Percentiles rank a stretch among this genome's conserved stretches.
phyloP scores from a whole-genome alignment of 768 basidiomycete species.

The Tylopilus vinaceipallidus region DNA sequence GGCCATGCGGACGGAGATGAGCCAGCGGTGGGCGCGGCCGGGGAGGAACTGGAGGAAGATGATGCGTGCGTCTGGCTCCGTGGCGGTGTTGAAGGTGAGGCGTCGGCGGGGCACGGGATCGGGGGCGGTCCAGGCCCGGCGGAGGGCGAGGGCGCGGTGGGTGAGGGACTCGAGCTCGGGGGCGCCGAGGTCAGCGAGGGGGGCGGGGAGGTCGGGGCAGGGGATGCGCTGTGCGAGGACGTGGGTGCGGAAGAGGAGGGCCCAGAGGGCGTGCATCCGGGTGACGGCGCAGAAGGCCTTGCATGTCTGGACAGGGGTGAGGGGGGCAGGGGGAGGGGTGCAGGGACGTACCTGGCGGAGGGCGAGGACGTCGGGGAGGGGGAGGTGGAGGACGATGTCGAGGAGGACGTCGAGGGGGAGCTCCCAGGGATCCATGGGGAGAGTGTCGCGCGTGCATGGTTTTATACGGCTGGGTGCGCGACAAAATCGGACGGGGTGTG shows the following conservation, averaged over 20 bases:
- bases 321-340: not conserved
- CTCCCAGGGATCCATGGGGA: conserved; percentile 7
- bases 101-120: conserved; percentile 34
- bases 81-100: conserved; percentile 24
- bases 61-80: conserved; percentile 33
- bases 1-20: conserved; percentile 44
- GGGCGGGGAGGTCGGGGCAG: conserved; percentile 39
- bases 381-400: conserved; percentile 41
- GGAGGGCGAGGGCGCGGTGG: conserved; percentile 40
- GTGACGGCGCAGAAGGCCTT: conserved; percentile 42
- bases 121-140: conserved; percentile 48
- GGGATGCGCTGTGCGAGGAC: conserved; percentile 46
- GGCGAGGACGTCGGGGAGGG: conserved; percentile 40
- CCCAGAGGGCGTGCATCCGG: conserved; percentile 51
- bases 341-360: conserved; percentile 45
- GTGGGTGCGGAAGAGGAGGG: conserved; percentile 39
- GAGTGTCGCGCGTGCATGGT: too few relatives aligned
- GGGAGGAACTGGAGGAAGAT: conserved; percentile 49
- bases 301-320: conserved; percentile 40
- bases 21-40: conserved; percentile 38
- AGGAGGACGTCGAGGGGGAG: conserved; percentile 48
- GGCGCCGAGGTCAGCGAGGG: conserved; percentile 35
- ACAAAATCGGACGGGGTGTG: conserved; percentile 20
- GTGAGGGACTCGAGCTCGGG: conserved; percentile 45
- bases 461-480: too few relatives aligned